Conservation (phyloP, 2,329 filamentous ascomycete genomes). For the Colletotrichum liaoningense region DNA sequence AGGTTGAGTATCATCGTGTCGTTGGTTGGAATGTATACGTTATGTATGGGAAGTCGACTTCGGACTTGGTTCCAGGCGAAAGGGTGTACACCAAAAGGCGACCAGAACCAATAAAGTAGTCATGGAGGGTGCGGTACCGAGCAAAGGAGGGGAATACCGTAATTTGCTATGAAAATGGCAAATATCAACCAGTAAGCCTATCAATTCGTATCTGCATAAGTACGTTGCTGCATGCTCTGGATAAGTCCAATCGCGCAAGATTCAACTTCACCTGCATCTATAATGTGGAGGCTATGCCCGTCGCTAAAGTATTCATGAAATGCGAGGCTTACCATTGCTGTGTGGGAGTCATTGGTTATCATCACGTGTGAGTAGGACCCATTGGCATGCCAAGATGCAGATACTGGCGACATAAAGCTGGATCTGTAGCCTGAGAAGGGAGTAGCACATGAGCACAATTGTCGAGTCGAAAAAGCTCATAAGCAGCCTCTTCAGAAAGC, state of each 20-base stretch:
- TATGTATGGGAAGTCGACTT: not conserved
- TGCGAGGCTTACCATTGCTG: not conserved
- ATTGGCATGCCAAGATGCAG: not conserved
- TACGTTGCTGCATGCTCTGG: not conserved
- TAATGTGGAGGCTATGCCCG: not conserved
- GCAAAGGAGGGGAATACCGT: not conserved
- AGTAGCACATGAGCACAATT: not conserved
- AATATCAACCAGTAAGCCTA: not conserved
- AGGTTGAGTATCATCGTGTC: not conserved
- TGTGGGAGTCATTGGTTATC: not conserved
- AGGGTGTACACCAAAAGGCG: not conserved
- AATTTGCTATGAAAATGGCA: not conserved
- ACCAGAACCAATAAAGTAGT: not conserved
- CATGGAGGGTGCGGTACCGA: not conserved
- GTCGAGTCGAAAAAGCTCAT: not conserved
- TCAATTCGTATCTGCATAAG: not conserved
- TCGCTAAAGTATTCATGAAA: not conserved
- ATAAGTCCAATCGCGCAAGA: not conserved
- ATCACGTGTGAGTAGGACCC: not conserved
- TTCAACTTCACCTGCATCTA: not conserved
- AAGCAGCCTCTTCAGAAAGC: not conserved
- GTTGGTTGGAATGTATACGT: not conserved
- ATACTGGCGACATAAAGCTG: not conserved
- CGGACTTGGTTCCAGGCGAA: not conserved
- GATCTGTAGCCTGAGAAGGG: not conserved